Evolutionary conservation across 78 protist genomes (phyloP).

Genomic region (Dictyostelium firmibasis): DNA sequence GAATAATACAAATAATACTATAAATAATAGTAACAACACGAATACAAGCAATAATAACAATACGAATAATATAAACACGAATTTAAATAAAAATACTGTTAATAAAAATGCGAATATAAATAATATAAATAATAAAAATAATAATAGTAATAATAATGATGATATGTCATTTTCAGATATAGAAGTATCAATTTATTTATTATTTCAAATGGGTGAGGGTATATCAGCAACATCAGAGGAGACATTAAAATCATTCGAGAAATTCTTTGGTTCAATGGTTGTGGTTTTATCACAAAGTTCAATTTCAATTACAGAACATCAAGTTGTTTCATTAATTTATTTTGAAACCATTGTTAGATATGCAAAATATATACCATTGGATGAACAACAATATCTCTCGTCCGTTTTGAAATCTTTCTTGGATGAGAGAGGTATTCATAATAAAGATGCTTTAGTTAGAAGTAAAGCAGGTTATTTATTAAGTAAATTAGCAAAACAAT

Average conservation of each 20-base stretch:
- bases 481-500: constrained; percentile 58
- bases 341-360: constrained; percentile 66
- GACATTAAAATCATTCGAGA: constrained; percentile 27
- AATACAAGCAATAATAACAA: neutral
- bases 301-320: constrained; percentile 27
- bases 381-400: neutral
- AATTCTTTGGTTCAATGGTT: constrained; percentile 50
- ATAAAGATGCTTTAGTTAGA: constrained; percentile 46
- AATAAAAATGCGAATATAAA: neutral
- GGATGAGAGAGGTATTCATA: constrained; percentile 51
- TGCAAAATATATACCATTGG: constrained; percentile 43
- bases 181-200: constrained; percentile 39
- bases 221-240: constrained; percentile 51
- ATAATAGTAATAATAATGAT: neutral
- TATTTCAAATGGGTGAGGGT: constrained; percentile 76
- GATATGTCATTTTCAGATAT: constrained; percentile 23
- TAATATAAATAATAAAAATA: neutral
- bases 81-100: neutral
- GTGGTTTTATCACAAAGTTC: neutral
- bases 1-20: neutral
- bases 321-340: constrained; percentile 49
- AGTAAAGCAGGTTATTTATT: constrained; percentile 42
- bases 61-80: neutral
- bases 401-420: constrained; percentile 26
- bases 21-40: neutral